Percentiles rank a stretch among this genome's conserved stretches.
phyloP scores from a whole-genome alignment of 371 early-diverging fungal species.

The Saksenaea oblongispora region DNA sequence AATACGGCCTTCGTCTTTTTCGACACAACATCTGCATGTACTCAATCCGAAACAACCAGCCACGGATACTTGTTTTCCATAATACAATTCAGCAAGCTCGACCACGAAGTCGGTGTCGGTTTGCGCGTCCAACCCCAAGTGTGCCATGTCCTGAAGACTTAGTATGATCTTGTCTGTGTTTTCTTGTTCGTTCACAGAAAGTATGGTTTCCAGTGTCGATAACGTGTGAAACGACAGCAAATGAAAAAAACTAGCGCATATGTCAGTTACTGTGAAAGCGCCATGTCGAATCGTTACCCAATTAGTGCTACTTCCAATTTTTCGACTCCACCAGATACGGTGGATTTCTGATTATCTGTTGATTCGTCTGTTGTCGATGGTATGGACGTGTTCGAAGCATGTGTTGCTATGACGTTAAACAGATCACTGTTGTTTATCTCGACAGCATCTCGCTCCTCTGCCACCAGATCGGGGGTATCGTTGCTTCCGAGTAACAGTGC shows the following conservation, averaged over 20 bases:
- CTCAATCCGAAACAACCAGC: constrained; percentile 16
- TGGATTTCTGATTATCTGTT: constrained; percentile 5
- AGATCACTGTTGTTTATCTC: constrained; percentile 35
- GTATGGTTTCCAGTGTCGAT: constrained; percentile 25
- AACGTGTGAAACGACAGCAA: constrained; percentile 33
- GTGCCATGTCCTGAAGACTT: constrained; percentile 41
- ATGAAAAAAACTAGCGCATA: constrained; percentile 43
- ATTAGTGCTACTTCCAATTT: constrained; percentile 15
- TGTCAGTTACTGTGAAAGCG: not conserved
- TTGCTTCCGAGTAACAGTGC: constrained; percentile 21
- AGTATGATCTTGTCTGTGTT: constrained; percentile 19
- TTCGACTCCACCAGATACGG: constrained; percentile 6
- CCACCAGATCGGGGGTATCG: constrained; percentile 8
- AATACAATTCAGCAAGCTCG: constrained; percentile 45
- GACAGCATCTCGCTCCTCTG: constrained; percentile 36
- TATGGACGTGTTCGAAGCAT: constrained; percentile 9
- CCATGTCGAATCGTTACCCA: constrained; percentile 8
- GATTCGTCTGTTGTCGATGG: not conserved
- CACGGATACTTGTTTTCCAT: constrained; percentile 34
- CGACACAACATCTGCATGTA: constrained; percentile 3
- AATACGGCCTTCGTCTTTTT: constrained; percentile 8
- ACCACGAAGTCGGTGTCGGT: constrained; percentile 41
- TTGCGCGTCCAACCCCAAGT: constrained; percentile 47
- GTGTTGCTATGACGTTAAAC: constrained; percentile 29
- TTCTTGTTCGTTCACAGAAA: constrained; percentile 27